Conservation (phyloP, 2,329 filamentous ascomycete species). For the Chalara sp. region DNA sequence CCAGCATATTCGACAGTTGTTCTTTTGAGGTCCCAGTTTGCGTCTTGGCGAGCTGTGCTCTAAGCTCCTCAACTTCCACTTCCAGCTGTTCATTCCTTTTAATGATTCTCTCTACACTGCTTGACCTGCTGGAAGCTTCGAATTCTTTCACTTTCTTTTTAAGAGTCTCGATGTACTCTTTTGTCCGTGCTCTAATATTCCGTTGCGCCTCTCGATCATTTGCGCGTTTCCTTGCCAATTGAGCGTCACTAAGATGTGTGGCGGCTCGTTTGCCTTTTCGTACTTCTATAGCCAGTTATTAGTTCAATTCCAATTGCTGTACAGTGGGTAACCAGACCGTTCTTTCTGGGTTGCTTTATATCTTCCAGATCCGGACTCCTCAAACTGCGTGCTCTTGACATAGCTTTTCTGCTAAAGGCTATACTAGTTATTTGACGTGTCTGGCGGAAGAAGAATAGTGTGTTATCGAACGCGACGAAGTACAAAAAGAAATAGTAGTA, state of each 20-base stretch:
- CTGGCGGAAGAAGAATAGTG: too few species aligned
- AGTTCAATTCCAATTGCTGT: background rate
- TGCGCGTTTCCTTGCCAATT: constrained; percentile 81
- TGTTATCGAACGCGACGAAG: too few species aligned
- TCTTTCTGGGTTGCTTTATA: constrained; percentile 7
- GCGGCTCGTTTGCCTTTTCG: constrained; percentile 63
- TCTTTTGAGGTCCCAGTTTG: background rate
- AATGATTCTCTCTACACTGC: constrained; percentile 38
- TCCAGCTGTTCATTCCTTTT: constrained; percentile 25
- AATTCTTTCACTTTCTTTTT: constrained; percentile 25
- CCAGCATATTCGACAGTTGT: constrained; percentile 13
- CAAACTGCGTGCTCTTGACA: constrained; percentile 10
- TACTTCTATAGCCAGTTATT: constrained; percentile 11
- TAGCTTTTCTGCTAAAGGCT: background rate
- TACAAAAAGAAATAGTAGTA: too few species aligned
- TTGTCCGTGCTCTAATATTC: constrained; percentile 79
- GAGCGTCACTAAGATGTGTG: constrained; percentile 79
- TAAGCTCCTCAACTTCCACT: constrained; percentile 20
- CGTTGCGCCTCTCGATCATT: constrained; percentile 89
- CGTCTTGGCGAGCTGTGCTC: constrained; percentile 14
- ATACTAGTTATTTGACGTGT: background rate
- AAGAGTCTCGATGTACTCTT: constrained; percentile 60
- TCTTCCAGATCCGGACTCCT: constrained; percentile 9
- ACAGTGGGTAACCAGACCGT: constrained; percentile 1
- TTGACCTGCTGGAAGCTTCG: constrained; percentile 15